Conservation (phyloP, 805 yeast species). For the Kodamaea kakaduensis region DNA sequence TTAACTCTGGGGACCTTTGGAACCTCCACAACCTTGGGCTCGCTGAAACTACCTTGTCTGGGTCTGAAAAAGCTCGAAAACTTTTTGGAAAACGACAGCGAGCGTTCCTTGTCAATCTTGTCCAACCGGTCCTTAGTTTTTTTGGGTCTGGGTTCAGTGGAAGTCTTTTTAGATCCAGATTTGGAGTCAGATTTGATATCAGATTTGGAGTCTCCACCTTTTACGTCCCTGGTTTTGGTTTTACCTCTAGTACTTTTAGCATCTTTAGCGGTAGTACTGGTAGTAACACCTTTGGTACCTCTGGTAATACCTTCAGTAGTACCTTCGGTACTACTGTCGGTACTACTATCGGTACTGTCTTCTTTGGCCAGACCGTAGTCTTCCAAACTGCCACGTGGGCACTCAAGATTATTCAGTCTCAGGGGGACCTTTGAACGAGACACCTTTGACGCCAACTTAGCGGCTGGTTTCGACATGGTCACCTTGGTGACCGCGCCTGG, state of each 20-base stretch:
- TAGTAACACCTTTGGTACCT: no score
- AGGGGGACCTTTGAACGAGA: constrained; percentile 7
- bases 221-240: no score
- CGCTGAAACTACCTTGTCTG: background rate
- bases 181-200: no score
- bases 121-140: no score
- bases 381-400: background rate
- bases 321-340: no score
- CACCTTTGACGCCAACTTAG: constrained; percentile 10
- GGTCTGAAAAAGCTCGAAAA: background rate
- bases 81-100: constrained; percentile 2
- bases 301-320: no score
- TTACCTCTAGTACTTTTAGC: no score
- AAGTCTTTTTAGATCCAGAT: no score
- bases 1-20: background rate
- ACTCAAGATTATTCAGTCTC: constrained; percentile 5
- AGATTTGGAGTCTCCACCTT: no score
- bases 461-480: constrained; percentile 8
- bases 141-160: background rate
- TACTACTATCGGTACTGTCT: background rate
- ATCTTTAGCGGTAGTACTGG: no score
- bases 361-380: background rate
- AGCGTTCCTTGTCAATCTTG: background rate
- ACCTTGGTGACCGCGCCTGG: constrained; percentile 5
- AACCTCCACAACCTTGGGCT: constrained; percentile 1